phyloP scores from a whole-genome alignment of 169 alveolate genomes.

The Besnoitia besnoiti region DNA sequence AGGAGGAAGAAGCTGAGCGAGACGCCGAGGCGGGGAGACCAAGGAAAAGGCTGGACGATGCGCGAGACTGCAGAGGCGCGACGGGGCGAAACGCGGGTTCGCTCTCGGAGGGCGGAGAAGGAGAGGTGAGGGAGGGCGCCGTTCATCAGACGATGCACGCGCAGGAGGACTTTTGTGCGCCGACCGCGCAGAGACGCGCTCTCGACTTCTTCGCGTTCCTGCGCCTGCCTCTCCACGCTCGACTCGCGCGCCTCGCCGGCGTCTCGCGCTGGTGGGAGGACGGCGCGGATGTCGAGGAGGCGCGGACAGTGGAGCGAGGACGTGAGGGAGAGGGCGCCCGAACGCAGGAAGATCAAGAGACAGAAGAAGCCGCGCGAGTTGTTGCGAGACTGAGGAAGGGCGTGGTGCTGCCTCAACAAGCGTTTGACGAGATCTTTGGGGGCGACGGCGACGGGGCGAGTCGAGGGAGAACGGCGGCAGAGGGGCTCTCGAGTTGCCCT shows the following conservation, averaged over 20 bases:
- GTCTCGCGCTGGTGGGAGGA: background rate
- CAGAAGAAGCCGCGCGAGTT: background rate
- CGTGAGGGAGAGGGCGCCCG: background rate
- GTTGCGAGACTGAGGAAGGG: background rate
- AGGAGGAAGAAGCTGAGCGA: background rate
- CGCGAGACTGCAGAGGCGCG: background rate
- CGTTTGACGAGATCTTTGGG: slow-evolving; percentile 8
- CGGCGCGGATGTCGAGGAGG: background rate
- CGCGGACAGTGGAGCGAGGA: background rate
- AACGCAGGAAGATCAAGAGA: background rate
- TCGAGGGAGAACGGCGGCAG: background rate
- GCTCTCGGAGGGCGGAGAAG: background rate
- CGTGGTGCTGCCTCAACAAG: background rate
- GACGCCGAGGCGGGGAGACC: background rate
- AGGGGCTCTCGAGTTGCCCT: no score
- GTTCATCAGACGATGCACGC: background rate
- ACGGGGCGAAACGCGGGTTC: no score
- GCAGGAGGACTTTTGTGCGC: background rate
- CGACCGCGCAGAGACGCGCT: background rate
- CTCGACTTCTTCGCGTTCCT: slow-evolving; percentile 17
- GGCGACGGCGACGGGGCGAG: background rate
- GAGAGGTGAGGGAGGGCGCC: background rate
- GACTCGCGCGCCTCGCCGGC: background rate
- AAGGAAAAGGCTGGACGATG: no score
- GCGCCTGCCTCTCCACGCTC: background rate